Conservation (phyloP, 768 basidiomycete species). For the Tylopilus intermedius region DNA sequence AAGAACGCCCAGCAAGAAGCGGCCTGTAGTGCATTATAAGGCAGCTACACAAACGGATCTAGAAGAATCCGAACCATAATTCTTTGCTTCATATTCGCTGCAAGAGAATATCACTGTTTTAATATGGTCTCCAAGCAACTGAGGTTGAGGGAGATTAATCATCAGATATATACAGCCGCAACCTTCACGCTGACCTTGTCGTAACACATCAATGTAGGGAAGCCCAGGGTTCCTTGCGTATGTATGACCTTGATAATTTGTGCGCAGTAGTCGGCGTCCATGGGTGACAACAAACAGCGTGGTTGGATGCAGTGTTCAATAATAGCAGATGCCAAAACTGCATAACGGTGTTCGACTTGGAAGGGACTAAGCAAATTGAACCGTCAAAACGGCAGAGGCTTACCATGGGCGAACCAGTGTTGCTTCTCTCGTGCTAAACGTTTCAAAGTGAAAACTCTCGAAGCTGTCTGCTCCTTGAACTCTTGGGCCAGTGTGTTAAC, state of each 20-base stretch:
- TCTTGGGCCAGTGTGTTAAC: conserved; percentile 59
- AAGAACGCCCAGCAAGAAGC: conserved; percentile 79
- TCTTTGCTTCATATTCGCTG: conserved; percentile 93
- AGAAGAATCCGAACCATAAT: conserved; percentile 70
- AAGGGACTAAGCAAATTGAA: conserved; percentile 6
- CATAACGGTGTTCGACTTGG: conserved; percentile 35
- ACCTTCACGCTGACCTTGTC: conserved; percentile 53
- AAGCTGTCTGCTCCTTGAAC: conserved; percentile 69
- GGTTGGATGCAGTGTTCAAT: conserved; percentile 93
- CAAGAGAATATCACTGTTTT: conserved; percentile 85
- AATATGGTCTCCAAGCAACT: conserved; percentile 84
- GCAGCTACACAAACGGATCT: background rate
- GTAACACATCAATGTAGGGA: conserved; percentile 80
- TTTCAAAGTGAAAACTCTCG: conserved; percentile 70
- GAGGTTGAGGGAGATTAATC: conserved; percentile 1
- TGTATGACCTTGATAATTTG: conserved; percentile 89
- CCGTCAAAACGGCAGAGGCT: conserved; percentile 1
- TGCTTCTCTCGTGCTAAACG: conserved; percentile 72
- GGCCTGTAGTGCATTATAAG: conserved; percentile 46
- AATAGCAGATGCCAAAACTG: conserved; percentile 52
- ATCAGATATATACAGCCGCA: background rate
- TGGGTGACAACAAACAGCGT: conserved; percentile 86
- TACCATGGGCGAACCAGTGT: conserved; percentile 77
- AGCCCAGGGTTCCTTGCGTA: conserved; percentile 81
- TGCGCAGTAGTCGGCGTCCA: conserved; percentile 93